Conservation (phyloP, 257 asterid genomes). For the Ajuga chamaepitys region DNA sequence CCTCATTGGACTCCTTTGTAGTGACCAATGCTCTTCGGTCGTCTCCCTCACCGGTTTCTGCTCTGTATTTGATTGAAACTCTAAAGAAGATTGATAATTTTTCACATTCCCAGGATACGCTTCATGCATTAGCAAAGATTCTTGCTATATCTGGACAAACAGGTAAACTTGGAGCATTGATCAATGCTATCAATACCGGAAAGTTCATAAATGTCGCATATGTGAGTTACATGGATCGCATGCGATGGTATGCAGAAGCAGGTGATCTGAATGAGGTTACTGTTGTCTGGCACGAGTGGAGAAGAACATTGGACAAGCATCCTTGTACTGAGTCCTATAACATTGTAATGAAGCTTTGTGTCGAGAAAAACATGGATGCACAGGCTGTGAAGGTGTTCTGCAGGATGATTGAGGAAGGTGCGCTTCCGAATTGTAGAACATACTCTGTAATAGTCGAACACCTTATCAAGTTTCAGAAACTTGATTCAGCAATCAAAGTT, state of each 20-base stretch:
- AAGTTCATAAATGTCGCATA: slow-evolving; percentile 51
- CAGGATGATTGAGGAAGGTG: slow-evolving; percentile 69
- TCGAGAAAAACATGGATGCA: slow-evolving; percentile 50
- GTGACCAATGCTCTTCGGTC: slow-evolving; percentile 74
- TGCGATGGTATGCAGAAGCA: slow-evolving; percentile 72
- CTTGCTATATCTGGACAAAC: slow-evolving; percentile 71
- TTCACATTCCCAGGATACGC: slow-evolving; percentile 66
- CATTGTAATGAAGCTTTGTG: slow-evolving; percentile 61
- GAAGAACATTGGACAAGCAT: slow-evolving; percentile 43
- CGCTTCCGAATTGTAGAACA: slow-evolving; percentile 82
- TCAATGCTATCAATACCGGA: slow-evolving; percentile 60
- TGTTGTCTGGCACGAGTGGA: slow-evolving; percentile 73
- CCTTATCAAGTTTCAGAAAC: slow-evolving; percentile 40
- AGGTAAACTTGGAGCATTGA: slow-evolving; percentile 50
- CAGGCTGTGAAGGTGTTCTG: slow-evolving; percentile 59
- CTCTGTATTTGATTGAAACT: slow-evolving; percentile 49
- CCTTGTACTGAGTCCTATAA: slow-evolving; percentile 82
- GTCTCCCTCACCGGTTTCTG: slow-evolving; percentile 75
- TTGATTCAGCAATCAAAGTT: slow-evolving; percentile 60
- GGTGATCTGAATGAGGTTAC: slow-evolving; percentile 63
- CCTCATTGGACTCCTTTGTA: slow-evolving; percentile 71
- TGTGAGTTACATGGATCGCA: slow-evolving; percentile 76
- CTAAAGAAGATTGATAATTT: slow-evolving; percentile 55
- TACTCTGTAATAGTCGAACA: slow-evolving; percentile 75
- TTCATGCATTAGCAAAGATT: slow-evolving; percentile 66